Evolutionary conservation across 1,284 basidiomycete genomes (phyloP), one percentile per base, ranked within the genome.

Genomic region (Pseudozyma pruni): DNA sequence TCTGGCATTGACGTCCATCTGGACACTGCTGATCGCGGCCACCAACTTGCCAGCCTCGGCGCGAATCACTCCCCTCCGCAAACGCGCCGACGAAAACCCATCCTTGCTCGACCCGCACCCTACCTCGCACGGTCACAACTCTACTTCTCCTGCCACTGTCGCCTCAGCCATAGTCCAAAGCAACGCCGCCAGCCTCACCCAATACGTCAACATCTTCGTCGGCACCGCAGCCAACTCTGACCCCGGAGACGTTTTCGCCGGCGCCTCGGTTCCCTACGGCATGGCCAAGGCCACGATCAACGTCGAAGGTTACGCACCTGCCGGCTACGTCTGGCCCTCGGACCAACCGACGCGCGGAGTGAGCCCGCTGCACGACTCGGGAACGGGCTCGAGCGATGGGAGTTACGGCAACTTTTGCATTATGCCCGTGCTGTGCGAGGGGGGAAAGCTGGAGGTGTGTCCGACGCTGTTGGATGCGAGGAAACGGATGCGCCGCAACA

Each of bases 281-380:
- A 71, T 75, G 68, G 78, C 69, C 45, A 76, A 78, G 41, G 60
- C 72, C 31, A 71, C 69, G 6, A 62, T 76, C 59, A 73, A 74
- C 53, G 56, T 77, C 37, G 74, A 76, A 37, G 59, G 58, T 17
- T 78, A 79, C 37, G 67, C 72, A 19, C 78, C 78, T 6, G 70
- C 75, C 4, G 75, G 75, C 23, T 73, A 78, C 41, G 69, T 71
- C 20, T 68, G 49, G 43, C 56, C 70, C 8, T 42, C 52, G 10
- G 50, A 66, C 35, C 54, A 69, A 31, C 54, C 61, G 8, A 69
- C 76, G 16, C 72, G 76, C n/a, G 75, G 76, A 20, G 49, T 79
- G 22, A 69, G 63, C 14, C 55, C 61, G 1, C 62, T 79, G 8
- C 76, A 79, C 51, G 76, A 79, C 45, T 69, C 72, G 17, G 76